Conservation (phyloP, 129 eudicot species). For the Glebionis coronaria region DNA sequence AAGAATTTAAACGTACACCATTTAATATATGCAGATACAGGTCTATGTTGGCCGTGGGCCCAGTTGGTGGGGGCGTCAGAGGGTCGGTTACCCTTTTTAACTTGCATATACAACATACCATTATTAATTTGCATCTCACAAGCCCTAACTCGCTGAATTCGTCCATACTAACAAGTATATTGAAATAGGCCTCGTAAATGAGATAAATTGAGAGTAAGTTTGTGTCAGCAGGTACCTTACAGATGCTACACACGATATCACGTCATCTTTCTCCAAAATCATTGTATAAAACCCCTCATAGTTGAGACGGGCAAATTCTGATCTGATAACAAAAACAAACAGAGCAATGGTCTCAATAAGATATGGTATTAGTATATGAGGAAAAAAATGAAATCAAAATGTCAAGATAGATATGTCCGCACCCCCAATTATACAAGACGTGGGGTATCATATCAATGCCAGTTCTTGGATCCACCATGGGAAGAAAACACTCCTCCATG, state of each 20-base stretch:
- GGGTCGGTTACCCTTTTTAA: too few species aligned
- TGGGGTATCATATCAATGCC: constrained; percentile 99
- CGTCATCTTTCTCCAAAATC: constrained; percentile 90
- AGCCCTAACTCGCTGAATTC: too few species aligned
- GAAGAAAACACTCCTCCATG: constrained; percentile 98
- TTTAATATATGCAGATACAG: constrained; percentile 14
- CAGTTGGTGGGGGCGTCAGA: too few species aligned
- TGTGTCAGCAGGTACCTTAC: constrained; percentile 54
- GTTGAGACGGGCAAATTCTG: constrained; percentile 78
- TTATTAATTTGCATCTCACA: too few species aligned
- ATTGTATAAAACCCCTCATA: constrained; percentile 79
- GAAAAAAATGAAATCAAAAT: background rate
- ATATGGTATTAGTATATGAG: background rate
- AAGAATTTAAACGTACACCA: constrained; percentile 11
- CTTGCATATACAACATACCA: too few species aligned
- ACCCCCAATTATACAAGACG: constrained; percentile 96
- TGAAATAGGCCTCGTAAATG: constrained; percentile 1
- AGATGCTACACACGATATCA: constrained; percentile 70
- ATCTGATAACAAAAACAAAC: constrained; percentile 46
- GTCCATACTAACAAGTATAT: constrained; percentile 2
- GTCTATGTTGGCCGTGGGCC: background rate
- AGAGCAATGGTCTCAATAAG: background rate
- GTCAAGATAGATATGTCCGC: constrained; percentile 26
- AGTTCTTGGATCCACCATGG: constrained; percentile 94
- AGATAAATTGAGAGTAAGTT: background rate